These are phyloP conservation scores for Starmerella sp. DNA, from an alignment of 805 yeast genomes.

Conservation along the genomic window DNA sequence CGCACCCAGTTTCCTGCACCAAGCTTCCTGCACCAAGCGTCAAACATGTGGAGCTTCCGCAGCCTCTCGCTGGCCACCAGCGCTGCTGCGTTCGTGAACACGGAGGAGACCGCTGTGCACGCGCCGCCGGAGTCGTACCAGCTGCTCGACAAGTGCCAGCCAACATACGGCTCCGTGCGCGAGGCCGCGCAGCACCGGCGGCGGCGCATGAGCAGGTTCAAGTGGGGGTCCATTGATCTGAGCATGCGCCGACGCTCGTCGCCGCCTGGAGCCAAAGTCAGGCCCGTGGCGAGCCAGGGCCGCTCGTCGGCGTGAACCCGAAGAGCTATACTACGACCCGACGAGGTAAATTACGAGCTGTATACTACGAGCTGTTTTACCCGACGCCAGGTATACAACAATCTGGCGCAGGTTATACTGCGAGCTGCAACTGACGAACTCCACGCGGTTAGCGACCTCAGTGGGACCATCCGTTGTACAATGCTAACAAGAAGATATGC, in stretches of 20 bases:
- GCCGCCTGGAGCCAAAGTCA: not conserved
- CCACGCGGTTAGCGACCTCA: no score
- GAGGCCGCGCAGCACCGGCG: not conserved
- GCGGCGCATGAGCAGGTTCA: not conserved
- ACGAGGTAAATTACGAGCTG: no score
- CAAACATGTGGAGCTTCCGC: not conserved
- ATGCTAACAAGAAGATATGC: no score
- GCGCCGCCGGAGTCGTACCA: not conserved
- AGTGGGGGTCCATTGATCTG: constrained; percentile 16
- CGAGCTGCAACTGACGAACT: no score
- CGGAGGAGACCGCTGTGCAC: not conserved
- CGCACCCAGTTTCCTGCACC: no score
- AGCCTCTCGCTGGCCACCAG: not conserved
- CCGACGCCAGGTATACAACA: no score
- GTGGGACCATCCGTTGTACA: no score
- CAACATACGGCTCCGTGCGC: not conserved
- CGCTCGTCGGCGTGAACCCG: no score
- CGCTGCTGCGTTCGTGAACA: not conserved
- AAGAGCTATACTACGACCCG: no score
- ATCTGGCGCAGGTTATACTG: no score
- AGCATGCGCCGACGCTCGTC: constrained; percentile 1
- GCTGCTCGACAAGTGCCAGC: not conserved
- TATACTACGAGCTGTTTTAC: no score
- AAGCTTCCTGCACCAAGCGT: no score
- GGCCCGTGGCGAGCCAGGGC: not conserved